These are phyloP conservation scores for Rubia peregrina DNA, from an alignment of 305 asterid genomes.

Conservation along the genomic window DNA sequence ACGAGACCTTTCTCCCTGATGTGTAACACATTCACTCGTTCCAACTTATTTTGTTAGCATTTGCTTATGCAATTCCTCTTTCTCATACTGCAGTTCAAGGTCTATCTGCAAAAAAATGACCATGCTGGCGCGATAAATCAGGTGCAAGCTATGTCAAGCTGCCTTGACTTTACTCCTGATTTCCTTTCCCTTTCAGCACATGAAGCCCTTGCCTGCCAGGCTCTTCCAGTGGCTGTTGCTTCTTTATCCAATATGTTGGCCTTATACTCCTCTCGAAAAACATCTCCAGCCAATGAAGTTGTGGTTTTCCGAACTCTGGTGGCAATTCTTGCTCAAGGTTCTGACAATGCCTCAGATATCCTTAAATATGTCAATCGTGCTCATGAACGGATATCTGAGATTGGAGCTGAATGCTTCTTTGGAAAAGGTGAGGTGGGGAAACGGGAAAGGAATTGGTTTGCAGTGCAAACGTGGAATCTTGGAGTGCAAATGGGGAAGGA, in stretches of 20 bases:
- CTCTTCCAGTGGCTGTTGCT: slow-evolving; percentile 68
- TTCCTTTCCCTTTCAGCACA: slow-evolving; percentile 89
- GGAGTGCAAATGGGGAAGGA: slow-evolving; percentile 72
- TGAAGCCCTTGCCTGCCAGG: slow-evolving; percentile 74
- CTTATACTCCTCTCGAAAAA: slow-evolving; percentile 57
- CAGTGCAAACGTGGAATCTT: slow-evolving; percentile 70
- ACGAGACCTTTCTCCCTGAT: slow-evolving; percentile 22
- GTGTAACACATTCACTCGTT: slow-evolving; percentile 10
- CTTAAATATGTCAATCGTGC: slow-evolving; percentile 68
- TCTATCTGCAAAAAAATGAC: slow-evolving; percentile 70
- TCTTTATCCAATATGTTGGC: slow-evolving; percentile 64
- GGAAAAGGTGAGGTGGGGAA: slow-evolving; percentile 79
- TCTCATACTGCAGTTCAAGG: slow-evolving; percentile 66
- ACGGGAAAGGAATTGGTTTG: slow-evolving; percentile 87
- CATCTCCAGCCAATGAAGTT: slow-evolving; percentile 66
- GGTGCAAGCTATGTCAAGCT: slow-evolving; percentile 86
- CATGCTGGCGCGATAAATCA: slow-evolving; percentile 53
- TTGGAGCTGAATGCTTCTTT: slow-evolving; percentile 56
- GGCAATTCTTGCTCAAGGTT: slow-evolving; percentile 54
- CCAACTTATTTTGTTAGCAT: slow-evolving; percentile 7
- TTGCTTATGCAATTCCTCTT: slow-evolving; percentile 17
- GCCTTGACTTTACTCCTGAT: slow-evolving; percentile 85
- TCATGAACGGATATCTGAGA: slow-evolving; percentile 51
- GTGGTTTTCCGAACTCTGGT: slow-evolving; percentile 75
- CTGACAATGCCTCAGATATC: slow-evolving; percentile 45